Evolutionary conservation across 352 stramenopile genomes (phyloP), one percentile per base, ranked within the genome.

Genomic region (Thraustotheca clavata): DNA sequence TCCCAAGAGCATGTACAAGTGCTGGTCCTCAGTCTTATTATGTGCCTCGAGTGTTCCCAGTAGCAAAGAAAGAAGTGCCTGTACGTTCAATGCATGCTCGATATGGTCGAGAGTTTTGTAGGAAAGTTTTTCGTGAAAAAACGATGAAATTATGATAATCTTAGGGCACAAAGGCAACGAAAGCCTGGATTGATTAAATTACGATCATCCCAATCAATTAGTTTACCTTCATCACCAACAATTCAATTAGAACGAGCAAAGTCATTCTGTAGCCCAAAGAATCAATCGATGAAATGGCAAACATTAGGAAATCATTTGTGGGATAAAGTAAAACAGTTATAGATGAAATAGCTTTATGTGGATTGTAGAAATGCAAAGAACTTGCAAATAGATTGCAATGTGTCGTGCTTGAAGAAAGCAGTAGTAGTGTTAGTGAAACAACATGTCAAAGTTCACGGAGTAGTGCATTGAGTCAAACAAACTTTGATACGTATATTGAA

Each of bases 31-130:
- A 65, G 29, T 55, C 57, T 31, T 65, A 65, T 22, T 9, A 24
- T 16, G 57, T 65, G 16, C 57, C 14, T 3, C 16, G 18, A n/a
- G 46, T 46, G 9, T 65, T 65, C 20, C 38, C 20, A 3, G 5
- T 22, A 5, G 35, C 57, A 11, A 36, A 40, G 12, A 34, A 33
- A 18, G 39, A 35, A 5, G 33, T 5, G 11, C 36, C 31, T 16
- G n/a, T 22, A 4, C n/a, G n/a, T n/a, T 49, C 34, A 9, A 7
- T 39, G 3, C 57, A 65, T 7, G 12, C 16, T 20, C 57, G 35
- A 29, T 65, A 65, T 46, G 57, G 57, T 33, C 57, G 57, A 29
- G 57, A 65, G 12, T 65, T 65, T 22, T 65, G 57, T 46, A 18
- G 57, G 57, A 46, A 65, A 29, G 18, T 6, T 49, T 1, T 55